Percentiles rank a stretch among this genome's conserved stretches.
These are phyloP conservation scores for Phytomonas sp. DNA, from an alignment of 208 protist species.

Conservation along the genomic window DNA sequence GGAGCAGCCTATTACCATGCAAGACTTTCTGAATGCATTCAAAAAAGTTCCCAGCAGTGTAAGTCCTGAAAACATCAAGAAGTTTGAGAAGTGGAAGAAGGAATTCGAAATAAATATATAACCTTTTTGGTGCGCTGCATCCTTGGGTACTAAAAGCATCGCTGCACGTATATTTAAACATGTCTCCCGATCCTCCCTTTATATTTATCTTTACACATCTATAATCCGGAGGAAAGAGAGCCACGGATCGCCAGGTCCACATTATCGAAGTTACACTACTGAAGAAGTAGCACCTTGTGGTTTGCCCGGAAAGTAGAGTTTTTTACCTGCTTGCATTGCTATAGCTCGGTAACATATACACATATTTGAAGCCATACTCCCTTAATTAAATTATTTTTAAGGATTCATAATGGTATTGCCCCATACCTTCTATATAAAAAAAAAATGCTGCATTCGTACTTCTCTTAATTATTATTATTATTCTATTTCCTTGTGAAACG, in stretches of 20 bases:
- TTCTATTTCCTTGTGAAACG: neutral
- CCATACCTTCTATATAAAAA: neutral
- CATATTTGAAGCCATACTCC: neutral
- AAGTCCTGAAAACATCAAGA: conserved; percentile 74
- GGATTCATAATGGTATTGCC: neutral
- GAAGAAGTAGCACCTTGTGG: neutral
- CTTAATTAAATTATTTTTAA: neutral
- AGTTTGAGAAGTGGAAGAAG: conserved; percentile 86
- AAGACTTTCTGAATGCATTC: conserved; percentile 72
- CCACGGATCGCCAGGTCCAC: neutral
- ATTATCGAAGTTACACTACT: neutral
- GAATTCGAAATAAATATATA: conserved; percentile 77
- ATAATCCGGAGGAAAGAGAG: neutral
- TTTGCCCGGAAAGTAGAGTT: neutral
- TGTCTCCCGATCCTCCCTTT: conserved; percentile 1
- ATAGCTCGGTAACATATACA: neutral
- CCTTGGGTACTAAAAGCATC: neutral
- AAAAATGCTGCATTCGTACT: no score
- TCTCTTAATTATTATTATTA: neutral
- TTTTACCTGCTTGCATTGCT: neutral
- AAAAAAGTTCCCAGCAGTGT: conserved; percentile 84
- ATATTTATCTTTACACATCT: neutral
- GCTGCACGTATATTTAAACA: neutral
- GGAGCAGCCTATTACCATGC: conserved; percentile 77
- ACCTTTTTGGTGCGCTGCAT: neutral